Evolutionary conservation across 2,329 filamentous ascomycete species (phyloP).

Genomic region (Ascochyta clinopodiicola): DNA sequence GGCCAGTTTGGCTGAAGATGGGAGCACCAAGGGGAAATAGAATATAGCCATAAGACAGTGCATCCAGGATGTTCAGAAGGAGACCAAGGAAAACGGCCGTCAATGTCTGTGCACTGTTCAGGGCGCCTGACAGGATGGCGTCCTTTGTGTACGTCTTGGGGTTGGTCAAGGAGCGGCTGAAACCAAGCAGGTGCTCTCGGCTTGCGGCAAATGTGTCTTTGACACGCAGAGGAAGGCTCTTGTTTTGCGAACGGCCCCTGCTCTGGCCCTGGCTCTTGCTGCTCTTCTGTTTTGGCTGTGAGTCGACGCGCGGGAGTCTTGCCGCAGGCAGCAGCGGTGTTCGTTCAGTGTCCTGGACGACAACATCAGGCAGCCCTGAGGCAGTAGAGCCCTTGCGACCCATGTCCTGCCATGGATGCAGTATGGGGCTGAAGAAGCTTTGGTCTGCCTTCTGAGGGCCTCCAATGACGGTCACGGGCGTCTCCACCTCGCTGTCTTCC

Average conservation of each 20-base stretch:
- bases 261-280: slow-evolving; percentile 13
- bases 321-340: slow-evolving; percentile 50
- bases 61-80: slow-evolving; percentile 91
- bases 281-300: slow-evolving; percentile 24
- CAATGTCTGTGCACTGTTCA: slow-evolving; percentile 73
- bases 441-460: slow-evolving; percentile 19
- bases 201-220: slow-evolving; percentile 25
- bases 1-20: slow-evolving; percentile 83
- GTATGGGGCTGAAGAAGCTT: slow-evolving; percentile 35
- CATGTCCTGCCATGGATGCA: slow-evolving; percentile 2
- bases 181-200: slow-evolving; percentile 27
- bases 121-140: slow-evolving; percentile 66
- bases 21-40: slow-evolving; percentile 89
- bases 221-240: slow-evolving; percentile 24
- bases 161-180: slow-evolving; percentile 54
- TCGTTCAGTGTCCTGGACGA: slow-evolving; percentile 42
- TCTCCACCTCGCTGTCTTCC: slow-evolving; percentile 67
- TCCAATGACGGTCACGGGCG: slow-evolving; percentile 51
- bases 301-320: slow-evolving; percentile 35
- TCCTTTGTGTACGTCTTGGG: slow-evolving; percentile 76
- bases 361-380: slow-evolving; percentile 26
- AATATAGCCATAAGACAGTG: slow-evolving; percentile 88
- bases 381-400: slow-evolving; percentile 2
- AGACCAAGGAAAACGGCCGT: slow-evolving; percentile 89
- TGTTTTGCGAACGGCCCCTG: slow-evolving; percentile 32